Base-by-base conservation (phyloP, 805 yeast species). In the Candida montana region DNA sequence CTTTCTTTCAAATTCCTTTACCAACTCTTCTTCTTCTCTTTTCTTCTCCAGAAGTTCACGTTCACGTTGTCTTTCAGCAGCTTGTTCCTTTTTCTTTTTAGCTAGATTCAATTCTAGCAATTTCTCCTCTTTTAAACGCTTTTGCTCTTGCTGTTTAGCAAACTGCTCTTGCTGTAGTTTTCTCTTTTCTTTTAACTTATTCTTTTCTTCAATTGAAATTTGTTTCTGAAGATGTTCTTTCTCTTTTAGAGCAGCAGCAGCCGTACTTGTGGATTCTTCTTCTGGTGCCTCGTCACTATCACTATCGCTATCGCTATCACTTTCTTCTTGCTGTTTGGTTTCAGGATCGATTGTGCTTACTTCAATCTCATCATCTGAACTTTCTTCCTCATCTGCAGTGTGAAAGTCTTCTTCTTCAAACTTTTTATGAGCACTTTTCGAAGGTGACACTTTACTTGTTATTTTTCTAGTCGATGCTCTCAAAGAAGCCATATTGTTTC, bases 211-310 rank as follows among this genome's bases (percentile, higher is more conserved):
- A 27, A 42, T 28, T 4, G 54, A 51, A 28, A 59, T 55, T 37
- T 55, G 62, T 34, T 58, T 49, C 29, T 57, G 44, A 47, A 34
- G 46, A 57, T 41, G 37, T 49, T 46, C 44, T 46, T 62, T 58
- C 29, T 54, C 37, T 40, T 48, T 39, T 17, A 47, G 30, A 29
- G 52, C 51, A 2, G 32, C 31, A 6, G 19, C 39, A 20, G 63
- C 64, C 26, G 55, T 31, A 32, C 61, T 45, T 36, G 62, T 38
- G 9, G 60, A 59, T 37, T 70, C 77, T 48, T 74, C 79, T 42
- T 72, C 77, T 39, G 80, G 79, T 1, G 79, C 77, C 17, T 71
- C 77, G 44, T 64, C 70, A 30, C 55, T 52, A 35, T 53, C 63
- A 39, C 52, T 52, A 19, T 53, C 61, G 34, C 58, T 52, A 9